Evolutionary conservation across 1,284 basidiomycete genomes (phyloP).

Genomic region (Ganoderma lingzhi): DNA sequence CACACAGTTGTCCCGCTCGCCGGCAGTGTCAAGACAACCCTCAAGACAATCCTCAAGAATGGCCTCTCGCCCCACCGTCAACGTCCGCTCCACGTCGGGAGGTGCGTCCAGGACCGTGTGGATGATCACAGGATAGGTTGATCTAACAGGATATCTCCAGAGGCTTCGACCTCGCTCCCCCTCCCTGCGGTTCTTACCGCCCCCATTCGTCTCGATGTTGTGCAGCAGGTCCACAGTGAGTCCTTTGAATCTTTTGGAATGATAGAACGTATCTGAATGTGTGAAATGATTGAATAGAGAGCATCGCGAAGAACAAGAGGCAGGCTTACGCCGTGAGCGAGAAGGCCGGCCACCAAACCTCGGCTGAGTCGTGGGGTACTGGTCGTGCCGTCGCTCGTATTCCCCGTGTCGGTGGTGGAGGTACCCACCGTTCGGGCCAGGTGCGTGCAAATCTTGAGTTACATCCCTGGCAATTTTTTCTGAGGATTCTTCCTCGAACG

Average conservation of each 20-base stretch:
- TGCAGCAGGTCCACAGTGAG: conserved; percentile 98
- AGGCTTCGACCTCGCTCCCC: conserved; percentile 90
- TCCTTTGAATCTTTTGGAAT: conserved; percentile 29
- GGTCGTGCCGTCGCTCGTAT: conserved; percentile 99
- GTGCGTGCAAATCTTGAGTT: conserved; percentile 47
- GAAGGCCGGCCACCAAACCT: conserved; percentile 99
- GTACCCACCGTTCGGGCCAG: conserved; percentile 98
- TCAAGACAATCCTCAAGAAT: conserved; percentile 56
- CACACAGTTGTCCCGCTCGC: conserved; percentile 33
- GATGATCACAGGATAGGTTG: not conserved
- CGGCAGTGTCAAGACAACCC: conserved; percentile 40
- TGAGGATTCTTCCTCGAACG: conserved; percentile 15
- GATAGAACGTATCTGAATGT: not conserved
- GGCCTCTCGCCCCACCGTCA: conserved; percentile 92
- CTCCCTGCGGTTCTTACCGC: conserved; percentile 98
- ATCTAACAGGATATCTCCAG: conserved; percentile 47
- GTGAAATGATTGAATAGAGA: conserved; percentile 64
- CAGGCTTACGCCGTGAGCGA: conserved; percentile 97
- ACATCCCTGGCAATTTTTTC: not conserved
- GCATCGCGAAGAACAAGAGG: conserved; percentile 98
- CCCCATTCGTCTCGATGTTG: conserved; percentile 98
- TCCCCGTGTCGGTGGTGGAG: conserved; percentile 99
- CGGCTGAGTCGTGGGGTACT: conserved; percentile 99
- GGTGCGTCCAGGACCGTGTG: conserved; percentile 51
- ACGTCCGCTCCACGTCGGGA: conserved; percentile 80